phyloP scores from a whole-genome alignment of 164 flowering plant species.

The Umbellularia californica region DNA sequence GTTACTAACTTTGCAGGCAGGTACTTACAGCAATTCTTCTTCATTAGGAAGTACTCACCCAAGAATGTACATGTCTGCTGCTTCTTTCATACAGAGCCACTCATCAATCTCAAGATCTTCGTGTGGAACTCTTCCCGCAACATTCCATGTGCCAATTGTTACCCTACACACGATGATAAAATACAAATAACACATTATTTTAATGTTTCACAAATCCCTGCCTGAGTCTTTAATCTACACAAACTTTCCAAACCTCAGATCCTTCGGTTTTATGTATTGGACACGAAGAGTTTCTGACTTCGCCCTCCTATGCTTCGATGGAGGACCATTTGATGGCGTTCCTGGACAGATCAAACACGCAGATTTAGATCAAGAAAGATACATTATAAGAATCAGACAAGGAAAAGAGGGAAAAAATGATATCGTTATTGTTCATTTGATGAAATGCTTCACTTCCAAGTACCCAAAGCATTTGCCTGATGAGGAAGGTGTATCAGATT shows the following conservation, averaged over 20 bases:
- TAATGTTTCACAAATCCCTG: neutral
- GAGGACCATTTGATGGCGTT: conserved; percentile 29
- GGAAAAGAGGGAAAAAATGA: neutral
- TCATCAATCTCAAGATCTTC: conserved; percentile 80
- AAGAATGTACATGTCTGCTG: conserved; percentile 76
- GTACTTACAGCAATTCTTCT: neutral
- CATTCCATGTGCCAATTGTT: conserved; percentile 90
- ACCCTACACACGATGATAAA: conserved; percentile 37
- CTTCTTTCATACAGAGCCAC: conserved; percentile 76
- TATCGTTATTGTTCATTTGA: neutral
- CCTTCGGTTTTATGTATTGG: conserved; percentile 85
- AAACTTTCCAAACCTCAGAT: conserved; percentile 65
- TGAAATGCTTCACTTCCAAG: neutral
- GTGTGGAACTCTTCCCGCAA: conserved; percentile 74
- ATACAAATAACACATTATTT: neutral
- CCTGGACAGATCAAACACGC: conserved; percentile 26
- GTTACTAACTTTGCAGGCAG: neutral
- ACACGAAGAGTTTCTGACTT: conserved; percentile 81
- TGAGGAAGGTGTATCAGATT: neutral
- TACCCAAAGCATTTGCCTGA: neutral
- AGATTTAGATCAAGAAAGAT: neutral
- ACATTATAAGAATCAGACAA: neutral
- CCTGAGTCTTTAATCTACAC: neutral
- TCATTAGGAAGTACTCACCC: conserved; percentile 51
- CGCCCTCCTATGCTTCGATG: conserved; percentile 60